phyloP scores from a whole-genome alignment of 257 asterid species.

The Nicotiana knightiana region DNA sequence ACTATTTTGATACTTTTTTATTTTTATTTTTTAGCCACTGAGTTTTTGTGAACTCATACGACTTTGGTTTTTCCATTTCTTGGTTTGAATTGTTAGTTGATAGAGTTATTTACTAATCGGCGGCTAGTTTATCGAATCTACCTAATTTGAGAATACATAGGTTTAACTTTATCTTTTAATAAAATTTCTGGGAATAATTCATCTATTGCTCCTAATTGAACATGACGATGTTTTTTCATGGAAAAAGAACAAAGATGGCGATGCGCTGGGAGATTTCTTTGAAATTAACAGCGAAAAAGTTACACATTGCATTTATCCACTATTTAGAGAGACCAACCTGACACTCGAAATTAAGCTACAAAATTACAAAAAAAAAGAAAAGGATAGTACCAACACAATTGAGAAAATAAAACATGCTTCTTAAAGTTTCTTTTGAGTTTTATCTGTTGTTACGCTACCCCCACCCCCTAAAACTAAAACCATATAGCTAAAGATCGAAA shows the following conservation, averaged over 20 bases:
- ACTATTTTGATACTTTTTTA: too few relatives aligned
- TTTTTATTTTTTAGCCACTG: too few relatives aligned
- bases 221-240: not conserved
- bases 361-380: not conserved
- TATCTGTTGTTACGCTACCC: not conserved
- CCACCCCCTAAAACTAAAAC: slow-evolving; percentile 15
- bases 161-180: not conserved
- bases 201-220: not conserved
- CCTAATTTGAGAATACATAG: not conserved
- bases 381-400: not conserved
- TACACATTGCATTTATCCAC: slow-evolving; percentile 1
- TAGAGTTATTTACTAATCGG: not conserved
- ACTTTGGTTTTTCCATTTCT: too few relatives aligned
- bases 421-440: not conserved
- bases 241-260: not conserved
- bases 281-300: not conserved
- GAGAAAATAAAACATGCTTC: not conserved
- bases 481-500: not conserved
- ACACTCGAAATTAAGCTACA: not conserved
- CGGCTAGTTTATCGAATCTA: not conserved
- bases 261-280: not conserved
- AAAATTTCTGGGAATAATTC: not conserved
- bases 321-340: not conserved
- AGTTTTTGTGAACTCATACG: too few relatives aligned
- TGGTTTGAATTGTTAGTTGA: too few relatives aligned